Conservation (phyloP, 257 asterid genomes). For the Fraxinus americana region DNA sequence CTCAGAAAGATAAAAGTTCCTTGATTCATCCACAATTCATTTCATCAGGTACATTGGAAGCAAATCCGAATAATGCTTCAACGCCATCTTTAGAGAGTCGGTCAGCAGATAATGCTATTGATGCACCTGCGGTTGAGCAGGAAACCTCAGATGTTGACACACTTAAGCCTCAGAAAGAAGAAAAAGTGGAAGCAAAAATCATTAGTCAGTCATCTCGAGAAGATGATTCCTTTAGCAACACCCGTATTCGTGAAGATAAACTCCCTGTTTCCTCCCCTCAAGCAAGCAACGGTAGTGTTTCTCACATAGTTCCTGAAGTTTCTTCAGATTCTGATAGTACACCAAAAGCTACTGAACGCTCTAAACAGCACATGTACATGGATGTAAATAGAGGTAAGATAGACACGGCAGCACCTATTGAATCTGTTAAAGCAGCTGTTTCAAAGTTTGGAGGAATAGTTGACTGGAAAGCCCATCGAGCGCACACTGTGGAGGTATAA, state of each 20-base stretch:
- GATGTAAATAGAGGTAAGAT: constrained; percentile 51
- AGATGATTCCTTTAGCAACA: constrained; percentile 23
- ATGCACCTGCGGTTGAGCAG: constrained; percentile 36
- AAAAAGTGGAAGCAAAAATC: constrained; percentile 29
- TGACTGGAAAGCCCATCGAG: constrained; percentile 99
- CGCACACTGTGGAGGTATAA: constrained; percentile 88
- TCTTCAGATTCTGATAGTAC: constrained; percentile 27
- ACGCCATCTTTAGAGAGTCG: constrained; percentile 11
- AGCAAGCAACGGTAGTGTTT: constrained; percentile 34
- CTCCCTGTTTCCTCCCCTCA: constrained; percentile 29
- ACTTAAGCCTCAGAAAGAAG: constrained; percentile 26
- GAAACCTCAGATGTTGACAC: constrained; percentile 29
- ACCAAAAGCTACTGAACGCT: constrained; percentile 28
- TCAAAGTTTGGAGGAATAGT: constrained; percentile 98
- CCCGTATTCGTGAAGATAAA: constrained; percentile 10
- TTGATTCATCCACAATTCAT: constrained; percentile 13
- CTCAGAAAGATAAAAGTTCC: constrained; percentile 26
- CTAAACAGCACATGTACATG: constrained; percentile 29
- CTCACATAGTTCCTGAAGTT: constrained; percentile 33
- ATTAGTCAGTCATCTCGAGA: constrained; percentile 33
- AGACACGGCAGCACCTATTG: constrained; percentile 90
- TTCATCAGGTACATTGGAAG: constrained; percentile 30
- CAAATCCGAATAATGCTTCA: constrained; percentile 25
- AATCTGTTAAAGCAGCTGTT: constrained; percentile 97
- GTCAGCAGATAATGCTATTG: constrained; percentile 24